Percentiles rank a stretch among this genome's conserved stretches.
Conservation (phyloP, 805 yeast genomes). For the Suhomyces vadensis region DNA sequence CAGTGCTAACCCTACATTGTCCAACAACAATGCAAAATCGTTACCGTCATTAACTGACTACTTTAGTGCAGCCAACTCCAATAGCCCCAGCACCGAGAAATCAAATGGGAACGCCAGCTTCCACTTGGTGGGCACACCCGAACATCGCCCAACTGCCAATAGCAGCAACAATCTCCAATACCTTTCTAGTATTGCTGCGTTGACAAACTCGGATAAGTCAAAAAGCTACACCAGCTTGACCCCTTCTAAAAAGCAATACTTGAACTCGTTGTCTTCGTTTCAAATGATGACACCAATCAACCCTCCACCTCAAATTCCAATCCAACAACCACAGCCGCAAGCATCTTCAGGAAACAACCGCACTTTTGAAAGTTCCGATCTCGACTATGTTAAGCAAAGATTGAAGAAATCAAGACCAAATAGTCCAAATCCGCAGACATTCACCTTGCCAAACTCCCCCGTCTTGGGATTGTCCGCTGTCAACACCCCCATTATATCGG, state of each 20-base stretch:
- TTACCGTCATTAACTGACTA: slow-evolving; percentile 54
- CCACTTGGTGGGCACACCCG: slow-evolving; percentile 6
- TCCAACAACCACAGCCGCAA: slow-evolving; percentile 13
- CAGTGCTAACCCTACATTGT: slow-evolving; percentile 5
- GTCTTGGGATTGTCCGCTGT: slow-evolving; percentile 39
- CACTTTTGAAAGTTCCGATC: slow-evolving; percentile 44
- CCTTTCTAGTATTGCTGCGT: slow-evolving; percentile 40
- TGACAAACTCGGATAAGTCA: slow-evolving; percentile 21
- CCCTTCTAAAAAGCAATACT: slow-evolving; percentile 10
- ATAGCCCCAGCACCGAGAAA: background rate
- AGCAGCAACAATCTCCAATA: slow-evolving; percentile 33
- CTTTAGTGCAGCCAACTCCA: slow-evolving; percentile 25
- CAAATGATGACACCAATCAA: slow-evolving; percentile 40
- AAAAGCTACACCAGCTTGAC: slow-evolving; percentile 16
- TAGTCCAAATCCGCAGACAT: slow-evolving; percentile 40
- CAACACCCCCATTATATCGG: slow-evolving; percentile 44
- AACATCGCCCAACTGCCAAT: slow-evolving; percentile 25
- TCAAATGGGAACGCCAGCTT: slow-evolving; percentile 6
- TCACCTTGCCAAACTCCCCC: slow-evolving; percentile 47
- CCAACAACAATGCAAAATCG: slow-evolving; percentile 43
- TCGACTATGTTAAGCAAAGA: slow-evolving; percentile 47
- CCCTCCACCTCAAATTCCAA: slow-evolving; percentile 13
- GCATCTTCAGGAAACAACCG: slow-evolving; percentile 17
- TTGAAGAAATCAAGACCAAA: slow-evolving; percentile 52
- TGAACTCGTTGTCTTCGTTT: slow-evolving; percentile 47